phyloP scores from a whole-genome alignment of 768 basidiomycete species.

The Boletus sensibilis region DNA sequence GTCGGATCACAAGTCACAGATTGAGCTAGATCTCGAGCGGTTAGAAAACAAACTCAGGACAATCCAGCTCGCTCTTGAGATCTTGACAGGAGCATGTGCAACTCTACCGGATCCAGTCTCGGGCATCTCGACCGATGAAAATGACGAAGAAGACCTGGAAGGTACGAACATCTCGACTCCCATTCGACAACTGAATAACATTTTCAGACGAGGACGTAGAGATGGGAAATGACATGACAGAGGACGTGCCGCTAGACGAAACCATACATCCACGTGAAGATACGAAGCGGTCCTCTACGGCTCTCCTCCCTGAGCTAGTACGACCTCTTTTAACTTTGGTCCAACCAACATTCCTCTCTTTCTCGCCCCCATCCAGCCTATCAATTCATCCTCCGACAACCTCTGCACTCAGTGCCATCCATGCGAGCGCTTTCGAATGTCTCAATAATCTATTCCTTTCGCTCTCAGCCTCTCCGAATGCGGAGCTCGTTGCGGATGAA shows the following conservation, averaged over 20 bases:
- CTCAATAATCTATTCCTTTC: conserved; percentile 88
- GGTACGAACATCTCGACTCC: conserved; percentile 20
- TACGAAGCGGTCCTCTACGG: conserved; percentile 27
- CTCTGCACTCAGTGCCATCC: conserved; percentile 78
- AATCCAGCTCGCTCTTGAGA: conserved; percentile 81
- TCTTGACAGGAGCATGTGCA: conserved; percentile 85
- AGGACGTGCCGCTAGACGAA: conserved; percentile 28
- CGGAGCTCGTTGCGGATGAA: conserved; percentile 43
- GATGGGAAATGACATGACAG: conserved; percentile 32
- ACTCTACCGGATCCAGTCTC: conserved; percentile 76
- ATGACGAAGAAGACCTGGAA: conserved; percentile 37
- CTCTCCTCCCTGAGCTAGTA: conserved; percentile 60
- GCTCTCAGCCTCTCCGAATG: conserved; percentile 49
- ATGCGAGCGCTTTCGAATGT: conserved; percentile 84
- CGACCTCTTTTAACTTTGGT: conserved; percentile 66
- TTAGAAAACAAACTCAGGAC: conserved; percentile 72
- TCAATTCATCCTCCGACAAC: conserved; percentile 89
- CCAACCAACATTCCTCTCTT: conserved; percentile 77
- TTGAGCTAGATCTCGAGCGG: conserved; percentile 68
- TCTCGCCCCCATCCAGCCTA: conserved; percentile 64
- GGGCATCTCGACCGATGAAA: conserved; percentile 33
- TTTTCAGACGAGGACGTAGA: conserved; percentile 46
- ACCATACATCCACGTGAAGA: conserved; percentile 14
- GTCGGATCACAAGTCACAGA: conserved; percentile 70
- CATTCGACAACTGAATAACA: conserved; percentile 28